These are phyloP conservation scores for Teunomyces panamensis DNA, from an alignment of 805 yeast species.

Conservation along the genomic window DNA sequence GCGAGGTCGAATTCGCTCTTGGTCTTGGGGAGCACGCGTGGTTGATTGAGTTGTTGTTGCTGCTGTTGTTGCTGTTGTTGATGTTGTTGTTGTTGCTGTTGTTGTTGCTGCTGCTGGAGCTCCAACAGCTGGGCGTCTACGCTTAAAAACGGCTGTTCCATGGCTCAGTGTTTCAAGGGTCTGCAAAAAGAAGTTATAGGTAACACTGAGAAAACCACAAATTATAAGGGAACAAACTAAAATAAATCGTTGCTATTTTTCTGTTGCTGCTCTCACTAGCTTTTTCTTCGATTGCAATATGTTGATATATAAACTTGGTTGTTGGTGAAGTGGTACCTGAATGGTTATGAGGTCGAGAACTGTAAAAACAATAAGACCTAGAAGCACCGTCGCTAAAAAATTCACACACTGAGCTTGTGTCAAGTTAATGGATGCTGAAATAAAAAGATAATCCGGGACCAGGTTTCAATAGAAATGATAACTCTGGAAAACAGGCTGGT, in stretches of 20 bases:
- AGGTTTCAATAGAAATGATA: too few relatives aligned
- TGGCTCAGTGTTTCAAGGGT: slow-evolving; percentile 11
- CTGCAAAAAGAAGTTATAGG: not conserved
- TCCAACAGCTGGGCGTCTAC: slow-evolving; percentile 11
- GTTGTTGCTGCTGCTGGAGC: slow-evolving; percentile 8
- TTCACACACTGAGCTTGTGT: not conserved
- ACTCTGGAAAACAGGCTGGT: too few relatives aligned
- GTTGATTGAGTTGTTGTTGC: slow-evolving; percentile 5
- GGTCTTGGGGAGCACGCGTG: slow-evolving; percentile 3
- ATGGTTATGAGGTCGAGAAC: slow-evolving; percentile 2
- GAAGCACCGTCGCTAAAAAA: not conserved
- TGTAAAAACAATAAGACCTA: not conserved
- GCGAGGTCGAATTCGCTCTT: slow-evolving; percentile 6
- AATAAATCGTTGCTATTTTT: too few relatives aligned
- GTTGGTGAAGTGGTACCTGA: not conserved
- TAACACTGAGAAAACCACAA: too few relatives aligned
- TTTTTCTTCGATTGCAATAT: not conserved
- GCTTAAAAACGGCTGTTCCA: slow-evolving; percentile 16
- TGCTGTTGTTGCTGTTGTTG: slow-evolving; percentile 5
- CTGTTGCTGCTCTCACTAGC: not conserved
- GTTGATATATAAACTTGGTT: not conserved
- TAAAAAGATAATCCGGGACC: not conserved
- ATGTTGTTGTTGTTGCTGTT: slow-evolving; percentile 6
- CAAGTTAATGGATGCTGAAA: not conserved
- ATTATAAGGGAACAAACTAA: too few relatives aligned